A percentile compares a stretch with the other conserved stretches of the same genome.
phyloP scores from a whole-genome alignment of 2,329 filamentous ascomycete genomes.

The Penicillium capsulatum region DNA sequence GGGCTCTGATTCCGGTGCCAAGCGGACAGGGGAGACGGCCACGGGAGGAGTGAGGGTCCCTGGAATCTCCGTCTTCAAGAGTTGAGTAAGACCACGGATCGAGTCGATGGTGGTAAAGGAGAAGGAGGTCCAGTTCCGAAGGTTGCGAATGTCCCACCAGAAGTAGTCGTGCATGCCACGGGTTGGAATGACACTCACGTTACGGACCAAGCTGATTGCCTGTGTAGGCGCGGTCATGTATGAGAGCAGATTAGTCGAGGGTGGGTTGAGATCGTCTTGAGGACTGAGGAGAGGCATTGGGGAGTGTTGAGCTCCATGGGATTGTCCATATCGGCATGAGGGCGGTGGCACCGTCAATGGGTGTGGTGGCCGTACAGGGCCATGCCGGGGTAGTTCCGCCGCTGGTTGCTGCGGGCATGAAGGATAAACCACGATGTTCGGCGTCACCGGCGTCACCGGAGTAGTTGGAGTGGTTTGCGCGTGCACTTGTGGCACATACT shows the following conservation, averaged over 20 bases:
- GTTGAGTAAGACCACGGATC: slow-evolving; percentile 66
- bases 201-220: slow-evolving; percentile 74
- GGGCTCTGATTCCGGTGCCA: slow-evolving; percentile 73
- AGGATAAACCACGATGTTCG: slow-evolving; percentile 37
- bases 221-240: slow-evolving; percentile 80
- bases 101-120: slow-evolving; percentile 65
- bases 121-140: slow-evolving; percentile 80
- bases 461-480: slow-evolving; percentile 40
- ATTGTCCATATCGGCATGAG: slow-evolving; percentile 26
- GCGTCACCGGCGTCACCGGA: slow-evolving; percentile 39
- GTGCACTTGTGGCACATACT: slow-evolving; percentile 48
- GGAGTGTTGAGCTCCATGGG: slow-evolving; percentile 25
- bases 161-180: slow-evolving; percentile 72
- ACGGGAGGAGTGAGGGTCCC: slow-evolving; percentile 36
- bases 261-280: slow-evolving; percentile 25
- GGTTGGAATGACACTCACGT: slow-evolving; percentile 64
- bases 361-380: slow-evolving; percentile 39
- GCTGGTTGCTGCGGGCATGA: slow-evolving; percentile 29
- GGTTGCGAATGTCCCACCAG: slow-evolving; percentile 93
- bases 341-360: slow-evolving; percentile 29
- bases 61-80: slow-evolving; percentile 66
- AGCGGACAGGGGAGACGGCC: slow-evolving; percentile 44
- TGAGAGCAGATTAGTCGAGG: slow-evolving; percentile 64
- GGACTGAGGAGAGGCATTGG: slow-evolving; percentile 25
- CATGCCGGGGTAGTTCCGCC: slow-evolving; percentile 40